These are phyloP conservation scores for Vaucheria bursata DNA, from an alignment of 352 stramenopile genomes.

Conservation along the genomic window DNA sequence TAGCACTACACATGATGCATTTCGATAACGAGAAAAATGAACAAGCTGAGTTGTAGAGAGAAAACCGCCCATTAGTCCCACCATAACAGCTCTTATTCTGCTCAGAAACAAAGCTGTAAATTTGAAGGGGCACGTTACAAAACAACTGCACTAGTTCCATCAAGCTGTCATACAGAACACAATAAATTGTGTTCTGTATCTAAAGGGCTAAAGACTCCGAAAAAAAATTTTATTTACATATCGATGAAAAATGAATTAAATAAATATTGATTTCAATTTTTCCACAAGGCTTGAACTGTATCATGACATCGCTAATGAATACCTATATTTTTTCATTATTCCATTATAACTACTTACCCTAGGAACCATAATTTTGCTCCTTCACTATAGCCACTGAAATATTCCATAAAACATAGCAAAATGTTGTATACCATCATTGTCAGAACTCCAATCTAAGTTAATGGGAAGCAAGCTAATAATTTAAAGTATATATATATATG, in stretches of 20 bases:
- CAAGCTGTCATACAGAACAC: too few relatives aligned
- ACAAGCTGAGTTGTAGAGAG: too few relatives aligned
- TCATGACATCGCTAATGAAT: too few relatives aligned
- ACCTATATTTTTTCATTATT: conserved; percentile 20
- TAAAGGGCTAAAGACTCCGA: too few relatives aligned
- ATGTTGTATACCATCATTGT: neutral
- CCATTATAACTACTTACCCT: conserved; percentile 4
- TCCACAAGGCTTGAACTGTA: too few relatives aligned
- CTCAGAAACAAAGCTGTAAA: neutral
- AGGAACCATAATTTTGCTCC: neutral
- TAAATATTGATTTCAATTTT: too few relatives aligned
- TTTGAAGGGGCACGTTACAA: too few relatives aligned
- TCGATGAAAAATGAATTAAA: too few relatives aligned
- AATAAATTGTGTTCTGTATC: too few relatives aligned
- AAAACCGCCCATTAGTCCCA: neutral
- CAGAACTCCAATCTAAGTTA: neutral
- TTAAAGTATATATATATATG: too few relatives aligned
- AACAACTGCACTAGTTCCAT: too few relatives aligned
- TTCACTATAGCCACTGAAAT: neutral
- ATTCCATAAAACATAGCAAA: neutral
- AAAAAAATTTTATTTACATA: too few relatives aligned
- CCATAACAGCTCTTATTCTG: neutral
- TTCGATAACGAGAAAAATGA: neutral
- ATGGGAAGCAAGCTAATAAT: neutral
- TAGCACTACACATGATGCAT: neutral